Percentiles rank a stretch among this genome's conserved stretches.
These are phyloP conservation scores for Ogataea ganodermae DNA, from an alignment of 805 yeast species.

Conservation along the genomic window DNA sequence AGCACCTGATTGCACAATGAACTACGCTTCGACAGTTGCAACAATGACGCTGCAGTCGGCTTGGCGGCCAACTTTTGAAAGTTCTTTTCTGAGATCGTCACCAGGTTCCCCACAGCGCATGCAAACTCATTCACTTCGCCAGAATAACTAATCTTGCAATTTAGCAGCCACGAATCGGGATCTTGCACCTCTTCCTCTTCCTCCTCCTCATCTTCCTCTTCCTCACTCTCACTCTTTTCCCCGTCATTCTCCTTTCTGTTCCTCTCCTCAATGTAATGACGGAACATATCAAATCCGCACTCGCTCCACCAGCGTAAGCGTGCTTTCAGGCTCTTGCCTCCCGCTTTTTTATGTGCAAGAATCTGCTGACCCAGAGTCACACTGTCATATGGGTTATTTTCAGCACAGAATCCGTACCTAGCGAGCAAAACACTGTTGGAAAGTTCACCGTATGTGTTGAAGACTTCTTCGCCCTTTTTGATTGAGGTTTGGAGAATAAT, in stretches of 20 bases:
- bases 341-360: conserved; percentile 19
- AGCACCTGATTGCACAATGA: conserved; percentile 7
- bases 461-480: conserved; percentile 57
- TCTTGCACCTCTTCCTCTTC: conserved; percentile 34
- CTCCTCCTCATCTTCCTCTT: conserved; percentile 30
- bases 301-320: conserved; percentile 32
- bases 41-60: conserved; percentile 9
- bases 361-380: conserved; percentile 58
- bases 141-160: conserved; percentile 41
- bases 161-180: conserved; percentile 35
- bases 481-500: conserved; percentile 52
- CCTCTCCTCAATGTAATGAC: conserved; percentile 13
- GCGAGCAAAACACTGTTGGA: conserved; percentile 66
- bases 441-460: conserved; percentile 81
- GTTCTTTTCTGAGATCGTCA: conserved; percentile 34
- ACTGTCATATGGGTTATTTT: conserved; percentile 54
- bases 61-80: conserved; percentile 26
- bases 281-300: conserved; percentile 22
- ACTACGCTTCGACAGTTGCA: neutral
- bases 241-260: conserved; percentile 8
- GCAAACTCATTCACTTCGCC: conserved; percentile 51
- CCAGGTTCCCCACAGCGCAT: conserved; percentile 41
- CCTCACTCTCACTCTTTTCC: conserved; percentile 18
- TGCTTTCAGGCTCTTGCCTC: conserved; percentile 18
- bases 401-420: conserved; percentile 74